Evolutionary conservation across 176 grass and related monocot genomes (phyloP), one percentile per base, ranked within the genome.

Genomic region (Aegilops bicornis): DNA sequence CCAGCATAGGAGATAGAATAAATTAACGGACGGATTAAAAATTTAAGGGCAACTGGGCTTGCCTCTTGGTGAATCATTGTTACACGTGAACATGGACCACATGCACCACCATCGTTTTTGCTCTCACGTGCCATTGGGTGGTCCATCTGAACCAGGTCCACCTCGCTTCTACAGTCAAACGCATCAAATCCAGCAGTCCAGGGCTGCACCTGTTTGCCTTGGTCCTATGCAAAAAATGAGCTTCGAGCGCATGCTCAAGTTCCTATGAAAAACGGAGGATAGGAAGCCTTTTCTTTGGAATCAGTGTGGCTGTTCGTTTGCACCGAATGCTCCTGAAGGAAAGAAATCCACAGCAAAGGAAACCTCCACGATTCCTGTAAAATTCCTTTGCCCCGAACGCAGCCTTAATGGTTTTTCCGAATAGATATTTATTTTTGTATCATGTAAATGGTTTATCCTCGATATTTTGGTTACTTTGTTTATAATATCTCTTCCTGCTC

Each of bases 391-490:
- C 31, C 15, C 64, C 64, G 13, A 66, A 66, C 27, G 2, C 64
- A 66, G 27, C 64, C 11, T 43, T 15, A 25, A 73, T 45, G 5
- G 1, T 16, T 50, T 66, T 19, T 66, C 50, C 1, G 69, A 7
- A 36, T n/a, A 42, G 27, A 27, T 27, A 27, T 27, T 27, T 27
- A 27, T 27, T 27, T 27, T 27, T 27, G 23, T 59, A 70, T 29
- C 25, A 64, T 78, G 31, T 69, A 52, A 40, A n/a, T 63, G 31
- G 4, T 54, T 71, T 86, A 67, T 69, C 20, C n/a, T 88, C 75
- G 17, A 45, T 88, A 58, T 79, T 52, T 59, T 86, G 30, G 16
- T 65, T 24, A 81, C 3, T 69, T 60, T 75, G 29, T 80, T 81
- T 1, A 4, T 80, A 42, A 17, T 67, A 43, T 54, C 20, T 76